phyloP scores from a whole-genome alignment of 441 rosid genomes.

The Adansonia madagascariensis region DNA sequence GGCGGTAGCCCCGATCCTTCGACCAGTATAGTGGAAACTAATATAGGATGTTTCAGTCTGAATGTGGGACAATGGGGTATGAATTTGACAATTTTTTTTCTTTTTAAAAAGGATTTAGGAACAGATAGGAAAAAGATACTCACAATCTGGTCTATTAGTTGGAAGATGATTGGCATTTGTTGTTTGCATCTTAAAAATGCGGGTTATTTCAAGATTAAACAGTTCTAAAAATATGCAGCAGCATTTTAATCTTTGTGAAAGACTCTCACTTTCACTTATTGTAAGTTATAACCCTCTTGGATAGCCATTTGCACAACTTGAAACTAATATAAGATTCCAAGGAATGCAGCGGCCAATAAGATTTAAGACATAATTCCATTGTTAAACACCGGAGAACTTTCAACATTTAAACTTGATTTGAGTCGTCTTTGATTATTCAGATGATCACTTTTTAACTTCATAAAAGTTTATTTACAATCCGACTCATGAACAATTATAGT shows the following conservation, averaged over 20 bases:
- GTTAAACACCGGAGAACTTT: not conserved
- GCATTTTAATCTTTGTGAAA: no score
- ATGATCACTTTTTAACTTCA: not conserved
- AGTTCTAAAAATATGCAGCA: not conserved
- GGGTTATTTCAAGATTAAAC: not conserved
- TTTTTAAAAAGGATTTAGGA: not conserved
- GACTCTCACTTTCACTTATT: no score
- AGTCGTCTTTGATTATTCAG: not conserved
- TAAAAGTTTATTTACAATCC: no score
- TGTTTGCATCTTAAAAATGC: no score
- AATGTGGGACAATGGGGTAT: not conserved
- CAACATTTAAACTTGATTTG: not conserved
- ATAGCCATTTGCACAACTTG: not conserved
- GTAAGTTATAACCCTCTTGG: not conserved
- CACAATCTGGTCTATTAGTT: not conserved
- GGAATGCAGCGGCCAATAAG: not conserved
- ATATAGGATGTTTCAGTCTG: not conserved
- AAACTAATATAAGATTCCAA: not conserved
- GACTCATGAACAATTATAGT: no score
- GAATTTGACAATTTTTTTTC: not conserved
- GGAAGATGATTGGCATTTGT: not conserved
- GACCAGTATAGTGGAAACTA: not conserved
- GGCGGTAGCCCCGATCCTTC: no score
- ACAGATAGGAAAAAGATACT: not conserved
- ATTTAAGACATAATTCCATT: slow-evolving; percentile 5